Base-by-base conservation (phyloP, 192 early-diverging fungal species). In the Rhizoclosmatium globosum region DNA sequence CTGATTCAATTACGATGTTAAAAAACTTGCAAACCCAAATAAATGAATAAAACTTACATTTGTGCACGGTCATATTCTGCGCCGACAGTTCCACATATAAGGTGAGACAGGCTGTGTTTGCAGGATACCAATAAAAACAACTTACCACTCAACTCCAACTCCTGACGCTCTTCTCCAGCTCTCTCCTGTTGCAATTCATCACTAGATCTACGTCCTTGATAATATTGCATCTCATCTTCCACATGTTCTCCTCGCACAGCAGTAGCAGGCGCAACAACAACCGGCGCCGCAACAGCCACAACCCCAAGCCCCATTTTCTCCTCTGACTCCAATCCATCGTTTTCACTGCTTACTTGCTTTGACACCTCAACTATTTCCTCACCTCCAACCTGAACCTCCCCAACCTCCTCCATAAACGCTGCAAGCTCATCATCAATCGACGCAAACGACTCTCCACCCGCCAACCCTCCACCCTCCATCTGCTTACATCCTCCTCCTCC, bases 401-500 rank as follows among this genome's bases (percentile, higher is more conserved):
- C 85, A 44, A 88, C 83, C 45, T 87, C 87, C 77, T 91, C 88
- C 74, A 76, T 76, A 75, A 92, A 92, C 6, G 88, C 92, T 60
- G 85, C 85, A 47, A 93, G 65, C 64, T 90, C 91, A 79, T 92
- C 90, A n/a, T 86, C 86, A 6, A 89, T 48, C 31, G 58, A 64
- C n/a, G 31, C 59, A 56, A 39, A 39, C 0, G 9, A 17, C 17
- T 53, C 50, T 13, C 17, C 50, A 53, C 9, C 6, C 6, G 50
- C 6, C 17, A 17, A 42, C 31, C 2, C 65, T 38, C 69, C 44
- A 48, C 71, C 81, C 62, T 11, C 50, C 31, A 47, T 13, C 43
- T 65, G 64, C 82, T 56, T 43, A 50, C 60, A 47, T 57, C 66
- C 45, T 21, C 50, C 68, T 58, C 65, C 69, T 47, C 62, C 44